phyloP scores from a whole-genome alignment of 1,139 yeast species.

The Meyerozyma athensensis region DNA sequence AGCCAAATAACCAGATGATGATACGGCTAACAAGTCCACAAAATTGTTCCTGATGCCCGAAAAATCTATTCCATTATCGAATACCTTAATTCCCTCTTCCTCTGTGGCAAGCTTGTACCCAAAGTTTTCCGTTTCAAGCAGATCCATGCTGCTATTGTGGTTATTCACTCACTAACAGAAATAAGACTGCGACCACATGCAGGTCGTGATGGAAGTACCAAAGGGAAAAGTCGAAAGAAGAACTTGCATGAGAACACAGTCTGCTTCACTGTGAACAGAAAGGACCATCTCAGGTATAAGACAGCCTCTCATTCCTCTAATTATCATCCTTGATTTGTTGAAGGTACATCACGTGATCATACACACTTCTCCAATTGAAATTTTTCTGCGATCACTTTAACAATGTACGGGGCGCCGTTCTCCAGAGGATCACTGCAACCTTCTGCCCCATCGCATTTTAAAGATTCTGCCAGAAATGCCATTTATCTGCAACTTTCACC shows the following conservation, averaged over 20 bases:
- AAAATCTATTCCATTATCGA: slow-evolving; percentile 25
- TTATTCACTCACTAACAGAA: slow-evolving; percentile 5
- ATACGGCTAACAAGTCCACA: slow-evolving; percentile 27
- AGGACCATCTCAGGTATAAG: too few relatives aligned
- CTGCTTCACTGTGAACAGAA: too few relatives aligned
- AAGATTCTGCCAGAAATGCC: slow-evolving; percentile 44
- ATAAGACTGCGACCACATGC: background rate
- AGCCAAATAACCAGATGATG: slow-evolving; percentile 22
- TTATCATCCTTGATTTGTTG: too few relatives aligned
- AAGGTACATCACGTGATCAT: background rate
- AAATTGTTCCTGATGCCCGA: slow-evolving; percentile 13
- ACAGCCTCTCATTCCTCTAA: too few relatives aligned
- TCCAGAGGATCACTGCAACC: slow-evolving; percentile 9
- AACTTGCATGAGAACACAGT: too few relatives aligned
- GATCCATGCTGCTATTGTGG: slow-evolving; percentile 7
- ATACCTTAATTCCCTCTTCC: slow-evolving; percentile 25
- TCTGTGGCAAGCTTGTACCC: slow-evolving; percentile 31
- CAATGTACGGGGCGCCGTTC: slow-evolving; percentile 3
- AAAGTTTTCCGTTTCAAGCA: slow-evolving; percentile 26
- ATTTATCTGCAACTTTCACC: slow-evolving; percentile 43
- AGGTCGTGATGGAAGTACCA: background rate
- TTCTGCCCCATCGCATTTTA: slow-evolving; percentile 41
- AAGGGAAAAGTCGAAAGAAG: background rate
- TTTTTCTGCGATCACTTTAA: background rate
- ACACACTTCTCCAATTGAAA: background rate